Percentiles rank a stretch among this genome's conserved stretches.
These are phyloP conservation scores for Pichiaceae sp. DNA, from an alignment of 1,139 yeast genomes.

Conservation along the genomic window DNA sequence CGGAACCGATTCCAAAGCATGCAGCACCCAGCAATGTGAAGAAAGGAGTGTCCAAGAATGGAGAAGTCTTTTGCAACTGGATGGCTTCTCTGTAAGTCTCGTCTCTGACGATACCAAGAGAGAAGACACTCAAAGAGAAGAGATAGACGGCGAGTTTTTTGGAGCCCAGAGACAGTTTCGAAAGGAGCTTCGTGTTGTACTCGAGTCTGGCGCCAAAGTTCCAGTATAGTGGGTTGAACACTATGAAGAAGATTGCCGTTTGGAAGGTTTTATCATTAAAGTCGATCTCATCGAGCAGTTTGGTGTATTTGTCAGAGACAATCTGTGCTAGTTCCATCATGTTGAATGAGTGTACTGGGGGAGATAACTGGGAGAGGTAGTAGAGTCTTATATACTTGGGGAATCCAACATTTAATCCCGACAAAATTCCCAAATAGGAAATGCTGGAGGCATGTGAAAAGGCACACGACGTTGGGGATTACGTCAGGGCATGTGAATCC, in stretches of 20 bases:
- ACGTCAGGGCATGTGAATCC: no score
- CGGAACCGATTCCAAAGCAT: constrained; percentile 60
- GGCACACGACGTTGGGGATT: no score
- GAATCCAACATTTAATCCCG: background rate
- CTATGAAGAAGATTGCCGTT: constrained; percentile 49
- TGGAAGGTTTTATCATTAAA: constrained; percentile 21
- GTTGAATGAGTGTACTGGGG: constrained; percentile 4
- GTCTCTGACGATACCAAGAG: constrained; percentile 79
- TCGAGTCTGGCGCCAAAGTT: constrained; percentile 84
- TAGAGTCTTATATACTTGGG: background rate
- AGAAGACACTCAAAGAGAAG: constrained; percentile 74
- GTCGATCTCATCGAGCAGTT: constrained; percentile 20
- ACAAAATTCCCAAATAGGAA: background rate
- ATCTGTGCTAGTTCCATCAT: background rate
- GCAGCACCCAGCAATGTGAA: constrained; percentile 36
- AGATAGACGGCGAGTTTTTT: constrained; percentile 73
- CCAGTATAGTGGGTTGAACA: constrained; percentile 95
- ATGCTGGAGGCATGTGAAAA: background rate
- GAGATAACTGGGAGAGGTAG: constrained; percentile 5
- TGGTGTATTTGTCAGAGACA: constrained; percentile 9
- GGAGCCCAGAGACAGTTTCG: constrained; percentile 63
- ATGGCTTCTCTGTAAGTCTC: constrained; percentile 64
- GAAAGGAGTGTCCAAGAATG: constrained; percentile 29
- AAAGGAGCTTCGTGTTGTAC: constrained; percentile 64
- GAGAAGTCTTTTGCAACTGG: constrained; percentile 42